phyloP scores from a whole-genome alignment of 2,329 filamentous ascomycete species.

The Diaporthe eres region DNA sequence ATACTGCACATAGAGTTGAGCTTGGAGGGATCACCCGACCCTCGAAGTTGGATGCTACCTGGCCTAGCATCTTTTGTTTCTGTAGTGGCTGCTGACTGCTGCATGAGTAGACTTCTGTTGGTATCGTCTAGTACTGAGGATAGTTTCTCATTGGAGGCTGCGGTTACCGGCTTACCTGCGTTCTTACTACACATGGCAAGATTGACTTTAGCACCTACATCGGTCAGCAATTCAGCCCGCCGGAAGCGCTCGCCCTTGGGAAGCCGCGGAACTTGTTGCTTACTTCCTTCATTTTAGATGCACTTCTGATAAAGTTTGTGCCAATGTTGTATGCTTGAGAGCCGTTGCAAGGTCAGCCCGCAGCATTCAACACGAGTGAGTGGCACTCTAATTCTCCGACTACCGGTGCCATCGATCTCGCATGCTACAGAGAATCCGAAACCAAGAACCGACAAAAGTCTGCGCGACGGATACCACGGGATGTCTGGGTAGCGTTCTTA shows the following conservation, averaged over 20 bases:
- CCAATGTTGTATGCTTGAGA: not conserved
- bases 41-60: not conserved
- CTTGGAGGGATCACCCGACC: not conserved
- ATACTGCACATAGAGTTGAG: not conserved
- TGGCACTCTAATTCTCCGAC: not conserved
- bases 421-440: no score
- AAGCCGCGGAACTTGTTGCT: not conserved
- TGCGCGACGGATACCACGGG: not conserved
- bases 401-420: not conserved
- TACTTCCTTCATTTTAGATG: not conserved
- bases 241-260: no score
- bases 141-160: not conserved
- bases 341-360: not conserved
- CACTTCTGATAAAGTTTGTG: no score
- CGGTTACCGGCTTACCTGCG: not conserved
- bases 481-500: not conserved
- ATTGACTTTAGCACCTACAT: not conserved
- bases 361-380: no score
- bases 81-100: not conserved
- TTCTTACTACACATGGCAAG: not conserved
- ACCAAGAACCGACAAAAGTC: no score
- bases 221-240: no score
- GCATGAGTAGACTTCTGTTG: not conserved
- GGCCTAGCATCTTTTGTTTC: not conserved
- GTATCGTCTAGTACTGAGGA: no score